These are phyloP conservation scores for Phialophora expanda DNA, from an alignment of 2,329 filamentous ascomycete species.

Conservation along the genomic window DNA sequence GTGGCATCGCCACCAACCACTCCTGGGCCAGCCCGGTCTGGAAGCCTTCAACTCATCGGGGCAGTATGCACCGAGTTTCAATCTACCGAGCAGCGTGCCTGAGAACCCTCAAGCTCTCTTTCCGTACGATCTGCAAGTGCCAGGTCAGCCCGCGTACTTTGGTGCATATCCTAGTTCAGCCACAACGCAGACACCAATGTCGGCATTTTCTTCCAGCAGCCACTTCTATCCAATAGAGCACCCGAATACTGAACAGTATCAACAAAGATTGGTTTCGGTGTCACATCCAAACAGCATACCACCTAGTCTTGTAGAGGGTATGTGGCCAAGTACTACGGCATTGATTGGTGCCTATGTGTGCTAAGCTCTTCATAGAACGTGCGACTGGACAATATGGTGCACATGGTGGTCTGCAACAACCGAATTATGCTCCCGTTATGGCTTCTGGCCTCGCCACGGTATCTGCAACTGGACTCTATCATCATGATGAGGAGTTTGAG, in stretches of 20 bases:
- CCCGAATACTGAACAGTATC: background rate
- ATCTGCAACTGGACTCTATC: background rate
- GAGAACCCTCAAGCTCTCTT: background rate
- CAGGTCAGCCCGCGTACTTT: slow-evolving; percentile 1
- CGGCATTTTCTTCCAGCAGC: slow-evolving; percentile 6
- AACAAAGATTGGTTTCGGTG: slow-evolving; percentile 11
- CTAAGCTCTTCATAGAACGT: slow-evolving; percentile 28
- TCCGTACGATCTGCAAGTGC: slow-evolving; percentile 16
- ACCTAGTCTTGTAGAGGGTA: slow-evolving; percentile 26
- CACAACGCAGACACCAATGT: background rate
- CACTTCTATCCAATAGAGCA: slow-evolving; percentile 13
- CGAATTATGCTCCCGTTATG: background rate
- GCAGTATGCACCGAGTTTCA: background rate
- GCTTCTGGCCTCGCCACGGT: slow-evolving; percentile 15
- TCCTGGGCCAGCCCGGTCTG: background rate
- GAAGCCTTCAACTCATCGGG: background rate
- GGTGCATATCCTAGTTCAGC: background rate
- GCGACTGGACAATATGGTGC: slow-evolving; percentile 23
- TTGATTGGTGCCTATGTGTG: slow-evolving; percentile 14
- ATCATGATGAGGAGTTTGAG: slow-evolving; percentile 52
- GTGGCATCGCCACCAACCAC: slow-evolving; percentile 17
- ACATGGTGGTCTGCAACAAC: slow-evolving; percentile 22
- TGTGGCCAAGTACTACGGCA: slow-evolving; percentile 22
- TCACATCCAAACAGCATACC: slow-evolving; percentile 15
- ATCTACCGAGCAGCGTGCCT: background rate